These are phyloP conservation scores for Puccinellia tenuiflora DNA, from an alignment of 176 grass and related monocot genomes.

Conservation along the genomic window DNA sequence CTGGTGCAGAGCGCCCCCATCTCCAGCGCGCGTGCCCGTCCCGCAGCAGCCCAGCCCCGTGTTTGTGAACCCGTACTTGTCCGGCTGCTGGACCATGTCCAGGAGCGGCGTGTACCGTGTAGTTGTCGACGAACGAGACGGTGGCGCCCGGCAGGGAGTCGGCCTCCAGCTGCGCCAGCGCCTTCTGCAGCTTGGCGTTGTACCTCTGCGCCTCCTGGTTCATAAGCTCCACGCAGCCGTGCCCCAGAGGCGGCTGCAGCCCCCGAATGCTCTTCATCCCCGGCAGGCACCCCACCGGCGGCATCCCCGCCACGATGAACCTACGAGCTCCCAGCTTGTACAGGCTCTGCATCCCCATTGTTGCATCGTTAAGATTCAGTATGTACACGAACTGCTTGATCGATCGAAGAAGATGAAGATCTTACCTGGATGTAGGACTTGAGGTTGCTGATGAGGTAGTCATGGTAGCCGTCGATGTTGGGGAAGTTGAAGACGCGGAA, in stretches of 20 bases:
- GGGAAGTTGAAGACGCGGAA: constrained; percentile 5
- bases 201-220: constrained; percentile 27
- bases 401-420: no score
- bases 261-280: constrained; percentile 12
- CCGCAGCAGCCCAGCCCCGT: constrained; percentile 40
- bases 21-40: constrained; percentile 10
- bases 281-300: constrained; percentile 61
- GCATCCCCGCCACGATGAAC: constrained; percentile 44
- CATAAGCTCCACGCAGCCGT: constrained; percentile 18
- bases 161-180: constrained; percentile 17
- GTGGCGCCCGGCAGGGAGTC: background rate
- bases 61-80: constrained; percentile 48
- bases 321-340: constrained; percentile 34
- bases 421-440: constrained; percentile 38
- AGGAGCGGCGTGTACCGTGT: constrained; percentile 39
- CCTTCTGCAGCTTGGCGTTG: constrained; percentile 32
- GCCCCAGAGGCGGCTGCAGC: background rate
- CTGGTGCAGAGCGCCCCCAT: constrained; percentile 45
- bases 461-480: constrained; percentile 34
- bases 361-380: background rate
- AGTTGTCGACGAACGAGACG: constrained; percentile 39
- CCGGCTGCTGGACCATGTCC: constrained; percentile 40
- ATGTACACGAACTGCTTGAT: background rate
- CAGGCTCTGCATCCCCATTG: constrained; percentile 27
- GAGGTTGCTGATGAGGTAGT: constrained; percentile 38